Evolutionary conservation across 129 eudicot genomes (phyloP), one percentile per base, ranked within the genome.

Genomic region (Chrysanthemum seticuspe): DNA sequence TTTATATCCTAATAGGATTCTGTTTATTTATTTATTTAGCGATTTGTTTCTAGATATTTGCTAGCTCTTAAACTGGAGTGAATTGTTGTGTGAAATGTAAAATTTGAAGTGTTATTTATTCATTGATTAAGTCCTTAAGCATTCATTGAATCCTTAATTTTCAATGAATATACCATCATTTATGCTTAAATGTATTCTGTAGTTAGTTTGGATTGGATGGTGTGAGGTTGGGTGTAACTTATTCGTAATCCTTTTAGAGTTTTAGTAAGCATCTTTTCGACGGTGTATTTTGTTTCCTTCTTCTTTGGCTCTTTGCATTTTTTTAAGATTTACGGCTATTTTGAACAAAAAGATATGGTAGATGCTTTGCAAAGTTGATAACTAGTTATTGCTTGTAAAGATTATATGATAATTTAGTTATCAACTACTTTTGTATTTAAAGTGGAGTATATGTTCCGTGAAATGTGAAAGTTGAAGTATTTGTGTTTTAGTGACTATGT

Each of bases 391-490:
- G 44, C 44, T 36, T 36, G 44, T 36, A 36, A 36, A 36, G 44
- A 36, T 36, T 8, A 36, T 36, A 36, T 36, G 44, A 36, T 36
- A 0, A 36, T 36, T 36, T n/a, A 10, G 13, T 40, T 71, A 6
- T 15, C 18, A 5, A 31, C 23, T 1, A 48, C 14, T n/a, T 19
- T 72, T 36, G 68, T 60, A 25, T 10, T 72, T 36, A 36, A 53
- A 12, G 54, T 63, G 47, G 27, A 60, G 68, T 29, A 40, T 54
- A n/a, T 14, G 25, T 65, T 65, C 19, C 16, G 44, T 14, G 23
- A 63, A 52, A 62, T 66, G 56, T 59, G 27, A 74, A 54, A 13
- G 45, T 65, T 40, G 66, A 65, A 36, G 65, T n/a, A 16, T 23
- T 51, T 18, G 31, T 63, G 65, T 65, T 53, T 19, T 9, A 36